phyloP scores from a whole-genome alignment of 305 asterid species.

The Galium porrigens region DNA sequence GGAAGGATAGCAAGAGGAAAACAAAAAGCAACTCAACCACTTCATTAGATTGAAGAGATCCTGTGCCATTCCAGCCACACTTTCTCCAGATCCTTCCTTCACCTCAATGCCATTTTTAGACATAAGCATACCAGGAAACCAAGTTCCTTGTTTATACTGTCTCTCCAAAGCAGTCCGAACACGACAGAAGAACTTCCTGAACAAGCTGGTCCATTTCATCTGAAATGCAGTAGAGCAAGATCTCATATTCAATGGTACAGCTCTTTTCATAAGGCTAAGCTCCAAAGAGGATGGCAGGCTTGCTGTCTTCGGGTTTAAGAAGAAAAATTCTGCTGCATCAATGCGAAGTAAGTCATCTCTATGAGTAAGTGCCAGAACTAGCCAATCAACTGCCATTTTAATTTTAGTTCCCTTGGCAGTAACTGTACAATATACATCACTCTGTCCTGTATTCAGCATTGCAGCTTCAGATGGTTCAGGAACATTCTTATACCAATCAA shows the following conservation, averaged over 20 bases:
- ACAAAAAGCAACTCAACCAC: conserved; percentile 81
- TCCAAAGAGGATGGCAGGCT: conserved; percentile 83
- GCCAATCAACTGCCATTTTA: conserved; percentile 64
- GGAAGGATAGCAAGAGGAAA: conserved; percentile 90
- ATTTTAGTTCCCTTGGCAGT: conserved; percentile 49
- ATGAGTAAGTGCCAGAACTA: conserved; percentile 65
- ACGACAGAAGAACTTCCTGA: conserved; percentile 82
- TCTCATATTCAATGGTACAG: conserved; percentile 90
- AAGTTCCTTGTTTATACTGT: conserved; percentile 54
- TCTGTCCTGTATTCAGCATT: conserved; percentile 27
- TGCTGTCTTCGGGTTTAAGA: conserved; percentile 76
- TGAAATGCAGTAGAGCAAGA: conserved; percentile 83
- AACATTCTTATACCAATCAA: conserved; percentile 51
- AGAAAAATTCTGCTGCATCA: conserved; percentile 88
- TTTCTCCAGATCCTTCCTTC: conserved; percentile 24
- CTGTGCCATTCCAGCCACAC: conserved; percentile 40
- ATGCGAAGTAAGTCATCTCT: conserved; percentile 82
- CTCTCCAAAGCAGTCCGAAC: conserved; percentile 83
- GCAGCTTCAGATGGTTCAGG: conserved; percentile 27
- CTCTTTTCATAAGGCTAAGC: conserved; percentile 69
- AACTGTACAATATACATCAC: conserved; percentile 33
- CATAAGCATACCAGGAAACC: conserved; percentile 44
- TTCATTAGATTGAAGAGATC: conserved; percentile 53
- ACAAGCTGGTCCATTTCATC: conserved; percentile 95
- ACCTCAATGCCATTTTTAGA: conserved; percentile 25